phyloP scores from a whole-genome alignment of 345 rosid species.

The Salix suchowensis region DNA sequence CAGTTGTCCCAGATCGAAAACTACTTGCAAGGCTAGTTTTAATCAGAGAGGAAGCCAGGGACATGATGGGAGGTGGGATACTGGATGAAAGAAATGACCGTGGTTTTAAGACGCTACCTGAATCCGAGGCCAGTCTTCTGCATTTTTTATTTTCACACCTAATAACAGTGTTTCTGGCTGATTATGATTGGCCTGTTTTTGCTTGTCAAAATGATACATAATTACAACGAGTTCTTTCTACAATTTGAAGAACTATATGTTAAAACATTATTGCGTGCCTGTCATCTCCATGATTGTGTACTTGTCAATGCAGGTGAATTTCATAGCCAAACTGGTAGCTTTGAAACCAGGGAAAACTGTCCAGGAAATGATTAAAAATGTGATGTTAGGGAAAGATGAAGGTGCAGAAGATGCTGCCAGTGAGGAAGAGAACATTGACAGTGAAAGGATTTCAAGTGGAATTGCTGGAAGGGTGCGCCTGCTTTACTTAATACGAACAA shows the following conservation, averaged over 20 bases:
- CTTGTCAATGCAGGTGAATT: constrained; percentile 61
- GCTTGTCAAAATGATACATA: neutral
- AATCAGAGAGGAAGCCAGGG: constrained; percentile 89
- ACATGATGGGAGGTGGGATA: constrained; percentile 97
- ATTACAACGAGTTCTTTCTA: neutral
- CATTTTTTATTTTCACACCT: neutral
- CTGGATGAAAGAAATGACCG: constrained; percentile 93
- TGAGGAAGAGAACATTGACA: constrained; percentile 34
- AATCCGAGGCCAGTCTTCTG: constrained; percentile 63
- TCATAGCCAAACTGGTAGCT: constrained; percentile 81
- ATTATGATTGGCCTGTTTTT: neutral
- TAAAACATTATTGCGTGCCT: neutral
- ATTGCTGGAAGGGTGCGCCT: constrained; percentile 65
- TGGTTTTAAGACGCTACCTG: constrained; percentile 81
- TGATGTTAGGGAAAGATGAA: constrained; percentile 90
- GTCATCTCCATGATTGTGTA: constrained; percentile 1
- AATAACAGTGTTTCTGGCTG: neutral
- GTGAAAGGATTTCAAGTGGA: constrained; percentile 36
- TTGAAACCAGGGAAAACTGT: constrained; percentile 77
- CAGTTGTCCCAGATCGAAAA: constrained; percentile 76
- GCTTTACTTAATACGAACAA: neutral
- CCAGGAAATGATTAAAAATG: constrained; percentile 72
- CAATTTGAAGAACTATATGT: neutral
- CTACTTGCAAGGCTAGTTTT: constrained; percentile 84
- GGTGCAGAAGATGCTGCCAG: constrained; percentile 58